phyloP scores from a whole-genome alignment of 441 rosid genomes.

The Adansonia rubrostipa region DNA sequence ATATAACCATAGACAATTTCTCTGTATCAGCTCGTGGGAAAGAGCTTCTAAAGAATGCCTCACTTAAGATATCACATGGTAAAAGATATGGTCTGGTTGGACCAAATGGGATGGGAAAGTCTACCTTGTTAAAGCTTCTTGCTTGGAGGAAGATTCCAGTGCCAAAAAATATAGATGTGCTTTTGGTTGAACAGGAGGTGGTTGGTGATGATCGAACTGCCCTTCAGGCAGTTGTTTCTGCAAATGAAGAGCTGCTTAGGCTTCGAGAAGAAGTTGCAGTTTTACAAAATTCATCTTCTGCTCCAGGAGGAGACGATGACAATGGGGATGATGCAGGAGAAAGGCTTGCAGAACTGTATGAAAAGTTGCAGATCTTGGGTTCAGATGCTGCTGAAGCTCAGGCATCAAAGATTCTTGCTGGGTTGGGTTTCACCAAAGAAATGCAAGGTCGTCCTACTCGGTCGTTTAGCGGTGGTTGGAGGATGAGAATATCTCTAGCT shows the following conservation, averaged over 20 bases:
- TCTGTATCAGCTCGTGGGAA: conserved; percentile 92
- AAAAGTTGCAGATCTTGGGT: conserved; percentile 78
- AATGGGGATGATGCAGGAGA: conserved; percentile 70
- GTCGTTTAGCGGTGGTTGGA: conserved; percentile 93
- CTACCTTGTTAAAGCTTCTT: conserved; percentile 85
- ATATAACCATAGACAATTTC: conserved; percentile 75
- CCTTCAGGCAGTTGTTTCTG: conserved; percentile 77
- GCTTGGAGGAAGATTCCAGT: conserved; percentile 98
- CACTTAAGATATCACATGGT: conserved; percentile 91
- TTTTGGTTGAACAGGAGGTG: conserved; percentile 93
- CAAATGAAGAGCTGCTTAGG: background rate
- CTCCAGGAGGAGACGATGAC: conserved; percentile 40
- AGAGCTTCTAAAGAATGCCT: conserved; percentile 76
- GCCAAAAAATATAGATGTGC: conserved; percentile 91
- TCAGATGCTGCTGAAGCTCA: conserved; percentile 95
- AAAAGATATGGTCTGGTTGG: conserved; percentile 94
- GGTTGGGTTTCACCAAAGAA: conserved; percentile 85
- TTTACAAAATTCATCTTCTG: conserved; percentile 14
- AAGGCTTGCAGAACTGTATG: conserved; percentile 79
- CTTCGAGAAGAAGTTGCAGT: background rate
- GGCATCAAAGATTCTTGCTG: conserved; percentile 91
- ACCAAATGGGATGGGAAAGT: conserved; percentile 93
- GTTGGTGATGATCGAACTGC: conserved; percentile 85
- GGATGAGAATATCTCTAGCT: conserved; percentile 94
- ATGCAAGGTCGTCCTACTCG: conserved; percentile 77